Percentiles rank a stretch among this genome's conserved stretches.
phyloP scores from a whole-genome alignment of 805 yeast species.

The Suhomyces sp. region DNA sequence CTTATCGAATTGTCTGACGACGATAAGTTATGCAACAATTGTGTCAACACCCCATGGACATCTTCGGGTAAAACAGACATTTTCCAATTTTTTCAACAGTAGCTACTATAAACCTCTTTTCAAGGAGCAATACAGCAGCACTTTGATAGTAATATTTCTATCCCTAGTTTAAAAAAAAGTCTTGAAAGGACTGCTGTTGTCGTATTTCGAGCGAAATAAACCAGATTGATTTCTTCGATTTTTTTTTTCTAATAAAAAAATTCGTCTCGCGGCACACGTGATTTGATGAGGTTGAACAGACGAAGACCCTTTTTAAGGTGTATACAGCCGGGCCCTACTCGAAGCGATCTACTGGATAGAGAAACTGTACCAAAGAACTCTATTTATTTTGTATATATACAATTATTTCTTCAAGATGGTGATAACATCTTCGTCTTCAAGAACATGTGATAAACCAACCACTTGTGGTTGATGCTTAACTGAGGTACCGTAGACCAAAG shows the following conservation, averaged over 20 bases:
- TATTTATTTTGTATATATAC: neutral
- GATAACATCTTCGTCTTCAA: constrained; percentile 96
- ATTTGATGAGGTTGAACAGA: constrained; percentile 2
- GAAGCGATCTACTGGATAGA: neutral
- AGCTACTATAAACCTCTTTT: neutral
- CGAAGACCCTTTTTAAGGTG: neutral
- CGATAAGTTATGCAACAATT: constrained; percentile 56
- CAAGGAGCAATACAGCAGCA: neutral
- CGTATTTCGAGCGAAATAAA: neutral
- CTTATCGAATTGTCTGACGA: constrained; percentile 77
- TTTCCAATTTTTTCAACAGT: neutral
- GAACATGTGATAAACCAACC: constrained; percentile 79
- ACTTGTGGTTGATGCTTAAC: constrained; percentile 98
- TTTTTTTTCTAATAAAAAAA: neutral
- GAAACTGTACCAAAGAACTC: neutral
- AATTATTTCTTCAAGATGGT: constrained; percentile 76
- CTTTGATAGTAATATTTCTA: neutral
- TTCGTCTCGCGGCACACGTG: constrained; percentile 1
- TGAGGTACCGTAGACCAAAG: constrained; percentile 88
- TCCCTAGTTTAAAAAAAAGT: neutral
- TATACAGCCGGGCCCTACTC: neutral
- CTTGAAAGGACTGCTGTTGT: neutral
- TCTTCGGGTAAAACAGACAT: constrained; percentile 53
- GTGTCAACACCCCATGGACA: constrained; percentile 49
- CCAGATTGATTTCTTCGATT: constrained; percentile 2